Conservation (phyloP, 2,329 filamentous ascomycete genomes). For the Myotisia sp. region DNA sequence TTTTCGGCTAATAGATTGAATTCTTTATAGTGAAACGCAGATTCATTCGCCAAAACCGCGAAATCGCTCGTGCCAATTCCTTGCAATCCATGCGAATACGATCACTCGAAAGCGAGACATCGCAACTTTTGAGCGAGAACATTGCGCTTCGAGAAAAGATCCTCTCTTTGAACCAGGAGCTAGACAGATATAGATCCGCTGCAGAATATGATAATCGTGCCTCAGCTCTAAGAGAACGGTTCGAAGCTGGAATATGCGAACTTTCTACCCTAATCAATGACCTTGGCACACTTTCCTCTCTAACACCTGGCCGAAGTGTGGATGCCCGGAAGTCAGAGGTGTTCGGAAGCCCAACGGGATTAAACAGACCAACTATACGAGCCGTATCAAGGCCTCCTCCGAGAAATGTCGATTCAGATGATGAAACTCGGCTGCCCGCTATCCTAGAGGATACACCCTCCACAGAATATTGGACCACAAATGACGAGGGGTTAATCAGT, state of each 20-base stretch:
- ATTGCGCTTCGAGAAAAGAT: conserved; percentile 45
- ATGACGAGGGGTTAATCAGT: no score
- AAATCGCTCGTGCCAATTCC: conserved; percentile 50
- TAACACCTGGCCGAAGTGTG: conserved; percentile 10
- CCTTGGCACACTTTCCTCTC: conserved; percentile 32
- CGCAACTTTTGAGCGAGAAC: conserved; percentile 47
- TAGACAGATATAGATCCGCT: conserved; percentile 34
- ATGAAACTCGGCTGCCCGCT: conserved; percentile 36
- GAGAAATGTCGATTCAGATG: conserved; percentile 8
- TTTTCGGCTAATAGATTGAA: background rate
- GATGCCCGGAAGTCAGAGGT: background rate
- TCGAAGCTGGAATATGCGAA: conserved; percentile 44
- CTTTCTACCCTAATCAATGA: conserved; percentile 41
- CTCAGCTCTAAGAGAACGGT: conserved; percentile 37
- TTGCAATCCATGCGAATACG: conserved; percentile 51
- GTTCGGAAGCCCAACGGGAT: background rate
- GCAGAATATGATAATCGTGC: conserved; percentile 35
- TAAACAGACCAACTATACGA: background rate
- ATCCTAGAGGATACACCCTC: conserved; percentile 49
- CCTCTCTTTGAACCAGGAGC: conserved; percentile 41
- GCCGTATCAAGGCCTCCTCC: background rate
- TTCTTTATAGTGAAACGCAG: conserved; percentile 42
- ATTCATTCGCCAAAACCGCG: conserved; percentile 52
- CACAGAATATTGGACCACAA: no score
- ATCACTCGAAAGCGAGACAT: conserved; percentile 47